Base-by-base conservation (phyloP, 805 yeast species). In the Blastobotrys terrestris region DNA sequence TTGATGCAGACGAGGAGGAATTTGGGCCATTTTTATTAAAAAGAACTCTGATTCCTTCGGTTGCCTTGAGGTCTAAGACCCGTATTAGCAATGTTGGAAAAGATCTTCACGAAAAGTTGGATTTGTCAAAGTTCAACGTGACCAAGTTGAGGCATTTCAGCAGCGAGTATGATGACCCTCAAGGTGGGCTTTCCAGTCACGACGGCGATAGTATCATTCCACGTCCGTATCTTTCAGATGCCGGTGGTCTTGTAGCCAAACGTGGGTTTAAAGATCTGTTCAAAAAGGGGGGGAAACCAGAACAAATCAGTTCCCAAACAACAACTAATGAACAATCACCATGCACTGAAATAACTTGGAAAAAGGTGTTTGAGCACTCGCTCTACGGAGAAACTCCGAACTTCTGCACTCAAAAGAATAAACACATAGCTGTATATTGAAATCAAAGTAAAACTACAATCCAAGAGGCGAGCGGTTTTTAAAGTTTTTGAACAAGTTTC, bases 311-410 rank as follows among this genome's bases (percentile, higher is more conserved):
- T 31, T 19, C 7, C 31, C 4, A 5, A 15, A n/a, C n/a, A 46
- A n/a, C n/a, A n/a, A n/a, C n/a, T n/a, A 18, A 15, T 6, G 18
- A 21, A 16, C 13, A 39, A 49, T n/a, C n/a, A n/a, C 20, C 49
- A 53, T 44, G 50, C 31, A 26, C 35, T 3, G 44, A 53, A 18
- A 49, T 57, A 44, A 57, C 60, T 1, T 57, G 60, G 60, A 42
- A 51, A 46, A 44, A 40, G 7, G 58, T 57, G n/a, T 57, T 57
- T 48, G 45, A 35, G 26, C 54, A 55, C 39, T 54, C 60, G 14
- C 44, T 57, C 7, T 57, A 48, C 44, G 60, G 60, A 13, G 48
- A 40, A 5, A 43, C 54, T 2, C 31, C 51, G n/a, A 57, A 49
- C 39, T 56, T 57, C 49, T 57, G 60, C 41, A 39, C 31, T 18